Percentiles rank a stretch among this genome's conserved stretches.
phyloP scores from a whole-genome alignment of 2,329 filamentous ascomycete genomes.

The Bisporella sp. region DNA sequence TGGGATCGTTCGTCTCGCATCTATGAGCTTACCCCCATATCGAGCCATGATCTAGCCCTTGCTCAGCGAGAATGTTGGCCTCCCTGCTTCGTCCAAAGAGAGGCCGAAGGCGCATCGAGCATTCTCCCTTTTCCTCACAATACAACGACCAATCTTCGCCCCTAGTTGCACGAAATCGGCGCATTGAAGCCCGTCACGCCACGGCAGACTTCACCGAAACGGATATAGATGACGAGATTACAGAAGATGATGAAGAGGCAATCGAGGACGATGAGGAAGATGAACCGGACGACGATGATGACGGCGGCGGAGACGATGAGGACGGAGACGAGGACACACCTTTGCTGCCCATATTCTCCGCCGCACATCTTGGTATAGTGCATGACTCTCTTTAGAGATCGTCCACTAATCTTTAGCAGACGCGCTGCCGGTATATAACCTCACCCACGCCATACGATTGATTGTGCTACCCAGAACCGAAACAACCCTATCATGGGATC shows the following conservation, averaged over 20 bases:
- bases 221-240: conserved; percentile 40
- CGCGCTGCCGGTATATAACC: conserved; percentile 78
- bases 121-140: conserved; percentile 27
- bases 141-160: conserved; percentile 22
- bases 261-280: conserved; percentile 21
- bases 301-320: conserved; percentile 33
- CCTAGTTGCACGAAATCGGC: conserved; percentile 12
- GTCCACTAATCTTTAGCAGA: conserved; percentile 42
- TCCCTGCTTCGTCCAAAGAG: conserved; percentile 29
- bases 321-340: conserved; percentile 36
- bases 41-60: no score
- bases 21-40: no score
- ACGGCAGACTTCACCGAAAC: conserved; percentile 60
- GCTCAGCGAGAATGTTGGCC: conserved; percentile 25
- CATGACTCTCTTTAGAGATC: no score
- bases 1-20: no score
- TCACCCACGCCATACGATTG: conserved; percentile 83
- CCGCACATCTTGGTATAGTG: conserved; percentile 62
- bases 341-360: conserved; percentile 72
- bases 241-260: conserved; percentile 13
- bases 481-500: conserved; percentile 90
- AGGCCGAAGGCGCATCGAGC: conserved; percentile 21
- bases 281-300: conserved; percentile 25
- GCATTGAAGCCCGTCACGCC: conserved; percentile 30
- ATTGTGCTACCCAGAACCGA: conserved; percentile 81